These are phyloP conservation scores for Paramecium sexaurelia DNA, from an alignment of 73 alveolate genomes.

Conservation along the genomic window DNA sequence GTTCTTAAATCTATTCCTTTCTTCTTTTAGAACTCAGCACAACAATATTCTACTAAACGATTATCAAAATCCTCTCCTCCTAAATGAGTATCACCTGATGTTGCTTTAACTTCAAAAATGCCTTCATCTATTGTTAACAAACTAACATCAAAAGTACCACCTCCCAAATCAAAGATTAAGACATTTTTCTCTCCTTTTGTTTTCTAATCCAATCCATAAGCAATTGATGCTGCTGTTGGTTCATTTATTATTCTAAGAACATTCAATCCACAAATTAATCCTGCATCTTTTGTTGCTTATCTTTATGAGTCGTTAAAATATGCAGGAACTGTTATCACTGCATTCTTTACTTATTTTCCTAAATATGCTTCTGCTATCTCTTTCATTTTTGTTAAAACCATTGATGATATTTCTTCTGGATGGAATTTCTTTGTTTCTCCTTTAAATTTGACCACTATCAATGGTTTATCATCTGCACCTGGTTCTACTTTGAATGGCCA, in stretches of 20 bases:
- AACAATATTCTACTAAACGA: constrained; percentile 81
- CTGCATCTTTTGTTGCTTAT: constrained; percentile 97
- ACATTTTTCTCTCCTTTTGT: constrained; percentile 82
- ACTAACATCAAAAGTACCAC: constrained; percentile 90
- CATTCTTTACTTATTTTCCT: constrained; percentile 77
- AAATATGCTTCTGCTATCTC: constrained; percentile 93
- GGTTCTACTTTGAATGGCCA: constrained; percentile 95
- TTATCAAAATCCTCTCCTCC: constrained; percentile 98
- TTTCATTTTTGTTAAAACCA: constrained; percentile 93
- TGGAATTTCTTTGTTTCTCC: constrained; percentile 87
- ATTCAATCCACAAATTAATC: constrained; percentile 91
- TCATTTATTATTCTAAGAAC: constrained; percentile 91
- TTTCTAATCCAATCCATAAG: constrained; percentile 81
- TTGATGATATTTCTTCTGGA: constrained; percentile 96
- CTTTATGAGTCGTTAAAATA: constrained; percentile 88
- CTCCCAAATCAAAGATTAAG: constrained; percentile 88
- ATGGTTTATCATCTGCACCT: constrained; percentile 91
- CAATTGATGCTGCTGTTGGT: constrained; percentile 91
- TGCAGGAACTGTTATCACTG: constrained; percentile 91
- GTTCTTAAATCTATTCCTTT: constrained; percentile 71
- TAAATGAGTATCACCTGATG: constrained; percentile 93
- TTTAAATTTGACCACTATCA: constrained; percentile 83
- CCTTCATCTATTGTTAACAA: constrained; percentile 88
- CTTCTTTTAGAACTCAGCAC: constrained; percentile 72
- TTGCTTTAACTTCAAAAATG: constrained; percentile 91